Conservation (phyloP, 305 asterid genomes). For the Striga hermonthica region DNA sequence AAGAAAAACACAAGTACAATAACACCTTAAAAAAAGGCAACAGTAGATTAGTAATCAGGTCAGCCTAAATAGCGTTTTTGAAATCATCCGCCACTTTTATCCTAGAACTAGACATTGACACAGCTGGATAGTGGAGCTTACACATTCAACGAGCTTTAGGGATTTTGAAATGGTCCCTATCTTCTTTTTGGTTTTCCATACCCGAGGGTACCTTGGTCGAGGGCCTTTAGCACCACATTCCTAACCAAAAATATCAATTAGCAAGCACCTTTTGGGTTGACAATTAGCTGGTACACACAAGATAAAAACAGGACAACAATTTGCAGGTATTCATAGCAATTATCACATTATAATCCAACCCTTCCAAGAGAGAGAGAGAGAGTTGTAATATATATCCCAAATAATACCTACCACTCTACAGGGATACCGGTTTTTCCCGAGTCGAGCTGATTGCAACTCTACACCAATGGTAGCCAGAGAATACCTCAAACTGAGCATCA, state of each 20-base stretch:
- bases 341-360: background rate
- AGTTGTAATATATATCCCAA: background rate
- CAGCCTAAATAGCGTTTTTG: background rate
- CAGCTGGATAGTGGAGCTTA: slow-evolving; percentile 39
- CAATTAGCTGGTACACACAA: background rate
- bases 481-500: slow-evolving; percentile 64
- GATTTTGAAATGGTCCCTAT: slow-evolving; percentile 88
- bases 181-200: slow-evolving; percentile 73
- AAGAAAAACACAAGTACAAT: too few species aligned
- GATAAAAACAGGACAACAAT: background rate
- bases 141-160: slow-evolving; percentile 80
- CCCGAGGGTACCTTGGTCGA: slow-evolving; percentile 88
- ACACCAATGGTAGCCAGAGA: slow-evolving; percentile 41
- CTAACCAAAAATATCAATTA: slow-evolving; percentile 36
- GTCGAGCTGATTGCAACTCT: slow-evolving; percentile 33
- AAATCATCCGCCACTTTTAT: background rate
- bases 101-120: slow-evolving; percentile 14
- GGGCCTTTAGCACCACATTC: slow-evolving; percentile 90
- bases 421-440: slow-evolving; percentile 29
- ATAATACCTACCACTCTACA: slow-evolving; percentile 49
- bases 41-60: background rate
- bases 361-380: background rate
- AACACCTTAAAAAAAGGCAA: too few species aligned
- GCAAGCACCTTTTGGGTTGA: background rate
- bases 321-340: background rate